Conservation (phyloP, 2,329 filamentous ascomycete species). For the Diplodia seriata region DNA sequence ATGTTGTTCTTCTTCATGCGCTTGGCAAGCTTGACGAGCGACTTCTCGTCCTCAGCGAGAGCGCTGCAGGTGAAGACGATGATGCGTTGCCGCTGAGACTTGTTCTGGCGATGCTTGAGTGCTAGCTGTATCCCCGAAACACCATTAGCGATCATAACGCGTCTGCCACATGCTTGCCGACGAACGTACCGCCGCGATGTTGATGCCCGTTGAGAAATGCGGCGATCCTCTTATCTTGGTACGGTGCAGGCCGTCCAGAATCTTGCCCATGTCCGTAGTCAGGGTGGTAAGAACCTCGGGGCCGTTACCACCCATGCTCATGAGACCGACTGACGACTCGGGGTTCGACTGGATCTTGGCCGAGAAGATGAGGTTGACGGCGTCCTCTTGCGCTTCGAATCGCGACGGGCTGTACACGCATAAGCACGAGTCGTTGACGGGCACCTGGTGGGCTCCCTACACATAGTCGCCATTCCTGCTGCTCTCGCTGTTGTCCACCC, state of each 20-base stretch:
- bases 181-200: conserved; percentile 83
- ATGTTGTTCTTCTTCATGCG: conserved; percentile 99
- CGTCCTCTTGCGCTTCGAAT: conserved; percentile 95
- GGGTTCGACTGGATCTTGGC: conserved; percentile 94
- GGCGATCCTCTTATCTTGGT: conserved; percentile 92
- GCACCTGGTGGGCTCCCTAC: conserved; percentile 47
- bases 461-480: conserved; percentile 94
- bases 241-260: conserved; percentile 87
- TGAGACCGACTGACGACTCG: conserved; percentile 94
- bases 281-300: conserved; percentile 96
- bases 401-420: conserved; percentile 72
- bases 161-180: background rate
- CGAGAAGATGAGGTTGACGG: conserved; percentile 93
- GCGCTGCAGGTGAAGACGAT: conserved; percentile 96
- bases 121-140: conserved; percentile 69
- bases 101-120: conserved; percentile 97
- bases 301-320: conserved; percentile 99
- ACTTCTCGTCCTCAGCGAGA: conserved; percentile 86
- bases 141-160: background rate
- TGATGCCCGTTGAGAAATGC: conserved; percentile 91
- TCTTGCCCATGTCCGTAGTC: conserved; percentile 94
- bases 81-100: conserved; percentile 94
- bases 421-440: conserved; percentile 34
- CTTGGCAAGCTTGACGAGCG: conserved; percentile 86
- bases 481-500: conserved; percentile 98